Conservation (phyloP, 2,329 filamentous ascomycete genomes). For the Chrysoporthe austroafricana region DNA sequence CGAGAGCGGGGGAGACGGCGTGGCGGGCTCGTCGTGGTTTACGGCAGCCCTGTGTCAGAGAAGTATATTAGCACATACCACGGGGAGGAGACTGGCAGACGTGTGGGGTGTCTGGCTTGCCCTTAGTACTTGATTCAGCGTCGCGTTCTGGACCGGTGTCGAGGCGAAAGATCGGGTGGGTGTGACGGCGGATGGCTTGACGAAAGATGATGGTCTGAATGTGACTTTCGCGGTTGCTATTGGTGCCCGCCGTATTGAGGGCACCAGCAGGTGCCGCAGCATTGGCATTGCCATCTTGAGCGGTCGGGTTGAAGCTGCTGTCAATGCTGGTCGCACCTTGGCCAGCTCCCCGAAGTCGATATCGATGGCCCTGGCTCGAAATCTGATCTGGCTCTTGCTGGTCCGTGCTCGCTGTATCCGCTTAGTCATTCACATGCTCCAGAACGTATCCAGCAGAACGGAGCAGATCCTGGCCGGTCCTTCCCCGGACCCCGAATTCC, state of each 20-base stretch:
- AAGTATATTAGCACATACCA: not conserved
- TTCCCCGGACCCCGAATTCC: slow-evolving; percentile 24
- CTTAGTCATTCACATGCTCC: slow-evolving; percentile 29
- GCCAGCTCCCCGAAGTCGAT: not conserved
- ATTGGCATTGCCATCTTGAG: slow-evolving; percentile 40
- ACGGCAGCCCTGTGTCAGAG: slow-evolving; percentile 66
- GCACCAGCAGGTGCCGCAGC: slow-evolving; percentile 40
- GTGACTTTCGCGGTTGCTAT: slow-evolving; percentile 14
- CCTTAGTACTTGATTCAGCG: slow-evolving; percentile 73
- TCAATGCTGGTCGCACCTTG: slow-evolving; percentile 1
- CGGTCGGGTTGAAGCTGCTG: slow-evolving; percentile 1
- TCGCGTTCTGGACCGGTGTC: slow-evolving; percentile 59
- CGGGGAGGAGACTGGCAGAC: not conserved
- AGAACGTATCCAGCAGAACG: not conserved
- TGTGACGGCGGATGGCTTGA: slow-evolving; percentile 31
- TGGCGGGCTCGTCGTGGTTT: slow-evolving; percentile 80
- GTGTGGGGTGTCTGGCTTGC: slow-evolving; percentile 37
- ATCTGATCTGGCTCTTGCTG: slow-evolving; percentile 17
- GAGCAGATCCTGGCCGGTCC: slow-evolving; percentile 7
- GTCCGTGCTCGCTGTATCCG: slow-evolving; percentile 7
- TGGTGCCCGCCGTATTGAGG: slow-evolving; percentile 34
- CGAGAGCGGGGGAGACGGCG: slow-evolving; percentile 83
- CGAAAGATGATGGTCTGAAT: slow-evolving; percentile 30
- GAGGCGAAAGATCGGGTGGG: slow-evolving; percentile 40
- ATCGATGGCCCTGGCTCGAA: slow-evolving; percentile 14